These are phyloP conservation scores for Colletotrichum spaethianum DNA, from an alignment of 2,329 filamentous ascomycete genomes.

Conservation along the genomic window DNA sequence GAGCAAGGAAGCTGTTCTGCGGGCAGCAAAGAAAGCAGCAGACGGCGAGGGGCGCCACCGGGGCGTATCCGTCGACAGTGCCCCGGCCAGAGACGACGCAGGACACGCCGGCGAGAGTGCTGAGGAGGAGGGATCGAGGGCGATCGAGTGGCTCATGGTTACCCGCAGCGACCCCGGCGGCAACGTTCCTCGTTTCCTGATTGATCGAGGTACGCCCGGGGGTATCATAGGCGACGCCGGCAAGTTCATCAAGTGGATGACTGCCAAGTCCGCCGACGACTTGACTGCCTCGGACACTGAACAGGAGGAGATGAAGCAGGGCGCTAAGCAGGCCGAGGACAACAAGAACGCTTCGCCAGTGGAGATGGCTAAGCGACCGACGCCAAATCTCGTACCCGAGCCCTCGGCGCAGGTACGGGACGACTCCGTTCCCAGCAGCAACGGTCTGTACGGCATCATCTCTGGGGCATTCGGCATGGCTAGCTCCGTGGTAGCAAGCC, in stretches of 20 bases:
- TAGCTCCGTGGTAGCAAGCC: constrained; percentile 60
- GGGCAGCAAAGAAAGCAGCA: constrained; percentile 46
- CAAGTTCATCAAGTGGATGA: constrained; percentile 85
- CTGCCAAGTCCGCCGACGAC: constrained; percentile 55
- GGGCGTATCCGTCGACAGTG: constrained; percentile 39
- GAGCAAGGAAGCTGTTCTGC: constrained; percentile 59
- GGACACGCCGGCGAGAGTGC: constrained; percentile 43
- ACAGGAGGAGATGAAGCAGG: constrained; percentile 41
- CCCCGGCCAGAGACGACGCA: constrained; percentile 46
- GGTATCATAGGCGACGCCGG: constrained; percentile 84
- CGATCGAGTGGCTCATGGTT: constrained; percentile 92
- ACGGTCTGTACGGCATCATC: constrained; percentile 70
- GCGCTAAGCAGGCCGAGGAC: constrained; percentile 49
- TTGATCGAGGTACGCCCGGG: constrained; percentile 88
- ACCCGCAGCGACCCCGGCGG: constrained; percentile 91
- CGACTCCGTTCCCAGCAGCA: constrained; percentile 54
- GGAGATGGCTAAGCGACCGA: constrained; percentile 50
- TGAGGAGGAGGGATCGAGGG: constrained; percentile 53
- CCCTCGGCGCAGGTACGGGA: constrained; percentile 44
- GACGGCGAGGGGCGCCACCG: constrained; percentile 51
- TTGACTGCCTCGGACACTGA: constrained; percentile 46
- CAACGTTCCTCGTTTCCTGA: constrained; percentile 89
- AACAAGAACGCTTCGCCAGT: constrained; percentile 46
- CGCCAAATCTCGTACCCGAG: constrained; percentile 47
- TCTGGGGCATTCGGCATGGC: constrained; percentile 66